Evolutionary conservation across 768 basidiomycete genomes (phyloP).

Genomic region (Lactifluus echinatus): DNA sequence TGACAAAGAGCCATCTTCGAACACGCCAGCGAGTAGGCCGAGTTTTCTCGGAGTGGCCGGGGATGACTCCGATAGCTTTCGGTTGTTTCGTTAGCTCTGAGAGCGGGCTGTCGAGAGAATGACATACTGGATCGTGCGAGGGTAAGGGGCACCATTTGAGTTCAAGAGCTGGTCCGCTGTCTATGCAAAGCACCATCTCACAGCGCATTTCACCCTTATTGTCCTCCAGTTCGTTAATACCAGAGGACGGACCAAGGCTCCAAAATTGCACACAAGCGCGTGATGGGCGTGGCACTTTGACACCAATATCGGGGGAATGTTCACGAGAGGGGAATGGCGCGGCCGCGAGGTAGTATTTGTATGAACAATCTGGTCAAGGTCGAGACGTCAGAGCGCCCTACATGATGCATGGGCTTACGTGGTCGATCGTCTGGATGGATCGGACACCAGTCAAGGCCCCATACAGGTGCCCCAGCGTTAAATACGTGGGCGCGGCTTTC

Average conservation of each 20-base stretch:
- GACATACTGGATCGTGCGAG: slow-evolving; percentile 51
- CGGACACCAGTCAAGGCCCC: slow-evolving; percentile 93
- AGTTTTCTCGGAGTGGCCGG: slow-evolving; percentile 43
- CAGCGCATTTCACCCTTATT: slow-evolving; percentile 52
- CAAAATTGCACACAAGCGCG: slow-evolving; percentile 83
- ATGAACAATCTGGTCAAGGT: slow-evolving; percentile 36
- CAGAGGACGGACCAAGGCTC: slow-evolving; percentile 36
- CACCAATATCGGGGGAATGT: slow-evolving; percentile 59
- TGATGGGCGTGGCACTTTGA: slow-evolving; percentile 44
- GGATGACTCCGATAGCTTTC: slow-evolving; percentile 12
- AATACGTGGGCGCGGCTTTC: slow-evolving; percentile 62
- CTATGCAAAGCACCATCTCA: slow-evolving; percentile 78
- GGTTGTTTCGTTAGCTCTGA: background rate
- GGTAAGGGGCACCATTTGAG: slow-evolving; percentile 93
- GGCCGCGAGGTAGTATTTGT: slow-evolving; percentile 78
- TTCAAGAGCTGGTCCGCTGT: slow-evolving; percentile 71
- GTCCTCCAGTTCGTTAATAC: slow-evolving; percentile 1
- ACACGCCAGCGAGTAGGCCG: slow-evolving; percentile 76
- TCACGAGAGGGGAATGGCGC: slow-evolving; percentile 59
- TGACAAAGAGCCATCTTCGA: slow-evolving; percentile 79
- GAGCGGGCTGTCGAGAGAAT: background rate
- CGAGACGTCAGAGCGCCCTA: background rate
- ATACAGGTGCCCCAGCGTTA: slow-evolving; percentile 84
- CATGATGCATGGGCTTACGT: slow-evolving; percentile 31
- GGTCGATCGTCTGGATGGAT: slow-evolving; percentile 48